These are phyloP conservation scores for Eruca vesicaria DNA, from an alignment of 441 rosid genomes.

Conservation along the genomic window DNA sequence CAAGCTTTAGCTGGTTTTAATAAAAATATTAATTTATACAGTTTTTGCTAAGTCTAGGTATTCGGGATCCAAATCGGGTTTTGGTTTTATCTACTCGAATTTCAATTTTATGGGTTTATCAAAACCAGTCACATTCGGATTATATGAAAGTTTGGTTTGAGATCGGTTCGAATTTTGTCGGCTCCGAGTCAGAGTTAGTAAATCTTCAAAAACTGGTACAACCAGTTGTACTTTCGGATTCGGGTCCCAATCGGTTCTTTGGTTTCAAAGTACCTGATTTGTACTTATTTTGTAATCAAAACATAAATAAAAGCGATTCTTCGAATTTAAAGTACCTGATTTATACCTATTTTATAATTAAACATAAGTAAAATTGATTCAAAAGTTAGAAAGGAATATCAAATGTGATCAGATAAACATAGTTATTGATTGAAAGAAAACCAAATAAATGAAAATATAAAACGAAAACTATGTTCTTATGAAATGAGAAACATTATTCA, in stretches of 20 bases:
- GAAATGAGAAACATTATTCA: too few species aligned
- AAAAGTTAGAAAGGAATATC: too few species aligned
- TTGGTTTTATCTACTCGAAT: too few species aligned
- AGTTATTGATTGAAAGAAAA: neutral
- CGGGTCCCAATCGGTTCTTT: neutral
- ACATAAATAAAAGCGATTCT: neutral
- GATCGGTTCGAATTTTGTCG: too few species aligned
- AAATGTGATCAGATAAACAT: too few species aligned
- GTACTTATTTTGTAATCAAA: neutral
- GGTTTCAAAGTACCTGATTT: neutral
- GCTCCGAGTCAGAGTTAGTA: neutral
- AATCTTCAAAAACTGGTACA: neutral
- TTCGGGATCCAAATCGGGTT: neutral
- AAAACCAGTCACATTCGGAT: neutral
- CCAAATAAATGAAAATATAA: neutral
- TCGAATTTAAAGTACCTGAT: neutral
- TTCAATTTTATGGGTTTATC: neutral
- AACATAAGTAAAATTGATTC: neutral
- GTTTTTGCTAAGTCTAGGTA: too few species aligned
- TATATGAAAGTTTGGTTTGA: neutral
- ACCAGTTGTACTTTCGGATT: neutral
- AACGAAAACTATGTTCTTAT: neutral
- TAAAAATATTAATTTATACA: too few species aligned
- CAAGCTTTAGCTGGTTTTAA: too few species aligned
- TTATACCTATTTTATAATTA: neutral